These are phyloP conservation scores for Fulvia fulva DNA, from an alignment of 2,329 filamentous ascomycete genomes.

Conservation along the genomic window DNA sequence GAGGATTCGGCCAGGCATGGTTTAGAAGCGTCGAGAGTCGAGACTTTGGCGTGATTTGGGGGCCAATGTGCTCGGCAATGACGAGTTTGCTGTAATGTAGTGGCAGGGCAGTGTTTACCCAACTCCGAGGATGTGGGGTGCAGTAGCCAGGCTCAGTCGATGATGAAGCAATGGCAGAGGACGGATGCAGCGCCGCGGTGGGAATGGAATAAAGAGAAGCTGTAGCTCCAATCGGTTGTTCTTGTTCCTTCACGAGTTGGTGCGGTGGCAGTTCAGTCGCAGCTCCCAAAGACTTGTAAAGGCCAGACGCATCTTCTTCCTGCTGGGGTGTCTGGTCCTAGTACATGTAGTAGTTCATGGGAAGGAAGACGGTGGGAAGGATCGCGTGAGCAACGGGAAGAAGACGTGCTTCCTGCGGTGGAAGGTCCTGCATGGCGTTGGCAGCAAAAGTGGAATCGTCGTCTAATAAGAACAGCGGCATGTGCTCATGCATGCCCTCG, in stretches of 20 bases:
- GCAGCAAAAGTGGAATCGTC: not conserved
- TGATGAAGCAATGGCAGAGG: too few species aligned
- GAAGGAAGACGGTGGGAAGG: not conserved
- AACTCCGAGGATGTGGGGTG: not conserved
- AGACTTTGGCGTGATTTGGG: not conserved
- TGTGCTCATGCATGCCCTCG: not conserved
- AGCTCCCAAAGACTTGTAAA: not conserved
- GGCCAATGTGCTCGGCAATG: constrained; percentile 3
- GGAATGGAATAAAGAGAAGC: not conserved
- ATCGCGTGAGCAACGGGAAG: not conserved
- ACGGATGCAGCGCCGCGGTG: not conserved
- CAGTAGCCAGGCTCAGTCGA: constrained; percentile 5
- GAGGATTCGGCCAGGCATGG: constrained; percentile 33
- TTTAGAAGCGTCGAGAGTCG: constrained; percentile 3
- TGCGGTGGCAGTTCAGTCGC: constrained; percentile 14
- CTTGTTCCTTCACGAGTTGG: constrained; percentile 16
- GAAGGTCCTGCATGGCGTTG: not conserved
- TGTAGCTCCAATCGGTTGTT: not conserved
- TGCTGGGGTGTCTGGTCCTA: not conserved
- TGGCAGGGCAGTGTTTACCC: not conserved
- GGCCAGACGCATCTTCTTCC: constrained; percentile 8
- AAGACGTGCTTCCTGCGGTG: not conserved
- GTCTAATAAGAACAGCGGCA: not conserved
- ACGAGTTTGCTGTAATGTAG: not conserved
- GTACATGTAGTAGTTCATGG: not conserved